Evolutionary conservation across 352 stramenopile species (phyloP).

Genomic region (Phytophthora chlamydospora): DNA sequence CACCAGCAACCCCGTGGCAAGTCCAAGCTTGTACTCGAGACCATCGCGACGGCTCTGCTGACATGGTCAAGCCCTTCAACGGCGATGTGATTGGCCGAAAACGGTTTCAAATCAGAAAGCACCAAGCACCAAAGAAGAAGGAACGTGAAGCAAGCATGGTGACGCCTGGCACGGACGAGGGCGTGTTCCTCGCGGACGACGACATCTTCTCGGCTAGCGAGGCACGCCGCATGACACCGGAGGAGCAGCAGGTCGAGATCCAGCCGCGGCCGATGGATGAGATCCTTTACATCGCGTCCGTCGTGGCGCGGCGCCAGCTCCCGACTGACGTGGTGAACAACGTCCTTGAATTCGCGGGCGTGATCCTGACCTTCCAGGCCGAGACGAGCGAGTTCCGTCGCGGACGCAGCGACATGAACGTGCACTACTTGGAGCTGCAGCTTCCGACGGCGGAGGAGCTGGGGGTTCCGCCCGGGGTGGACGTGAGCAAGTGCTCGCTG

Average conservation of each 20-base stretch:
- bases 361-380: constrained; percentile 53
- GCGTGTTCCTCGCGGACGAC: constrained; percentile 46
- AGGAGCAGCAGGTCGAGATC: constrained; percentile 24
- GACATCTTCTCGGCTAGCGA: constrained; percentile 32
- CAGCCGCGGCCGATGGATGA: constrained; percentile 33
- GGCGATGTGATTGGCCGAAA: constrained; percentile 15
- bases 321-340: constrained; percentile 51
- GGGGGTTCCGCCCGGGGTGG: constrained; percentile 47
- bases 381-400: constrained; percentile 37
- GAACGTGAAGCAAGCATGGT: constrained; percentile 15
- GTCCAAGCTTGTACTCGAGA: too few species aligned
- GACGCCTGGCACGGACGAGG: constrained; percentile 19
- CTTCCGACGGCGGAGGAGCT: constrained; percentile 44
- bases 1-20: too few species aligned
- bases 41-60: too few species aligned
- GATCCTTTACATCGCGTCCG: constrained; percentile 51
- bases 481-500: constrained; percentile 43
- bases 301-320: constrained; percentile 41
- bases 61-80: constrained; percentile 9
- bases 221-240: constrained; percentile 19
- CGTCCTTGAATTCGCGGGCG: constrained; percentile 60
- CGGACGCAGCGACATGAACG: constrained; percentile 54
- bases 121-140: constrained; percentile 8
- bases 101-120: constrained; percentile 1
- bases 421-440: constrained; percentile 57